Evolutionary conservation across 1,139 yeast genomes (phyloP).

Genomic region (Sugiyamaella pinicola): DNA sequence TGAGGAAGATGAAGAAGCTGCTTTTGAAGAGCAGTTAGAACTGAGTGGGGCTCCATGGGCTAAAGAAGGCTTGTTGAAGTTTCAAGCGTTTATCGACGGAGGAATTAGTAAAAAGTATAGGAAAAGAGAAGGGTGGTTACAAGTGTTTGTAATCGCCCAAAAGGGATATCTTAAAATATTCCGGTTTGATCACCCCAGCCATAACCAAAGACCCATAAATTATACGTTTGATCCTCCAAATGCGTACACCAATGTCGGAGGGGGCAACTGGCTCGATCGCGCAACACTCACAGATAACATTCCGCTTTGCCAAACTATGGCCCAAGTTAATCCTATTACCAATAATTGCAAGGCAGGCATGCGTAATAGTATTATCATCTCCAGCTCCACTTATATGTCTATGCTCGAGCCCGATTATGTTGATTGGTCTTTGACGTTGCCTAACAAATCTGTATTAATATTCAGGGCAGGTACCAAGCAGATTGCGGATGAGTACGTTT

Average conservation of each 20-base stretch:
- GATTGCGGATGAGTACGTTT: conserved; percentile 69
- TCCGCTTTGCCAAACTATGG: conserved; percentile 40
- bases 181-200: conserved; percentile 32
- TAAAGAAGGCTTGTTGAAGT: conserved; percentile 70
- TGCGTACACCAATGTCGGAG: conserved; percentile 48
- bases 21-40: conserved; percentile 52
- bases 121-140: conserved; percentile 33
- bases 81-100: conserved; percentile 47
- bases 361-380: conserved; percentile 22
- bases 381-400: conserved; percentile 21
- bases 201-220: conserved; percentile 15
- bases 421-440: conserved; percentile 43
- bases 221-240: conserved; percentile 27
- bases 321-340: conserved; percentile 36
- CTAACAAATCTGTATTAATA: conserved; percentile 39
- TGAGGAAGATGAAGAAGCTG: conserved; percentile 3
- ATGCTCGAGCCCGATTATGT: conserved; percentile 23
- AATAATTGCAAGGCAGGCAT: conserved; percentile 25
- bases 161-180: conserved; percentile 42
- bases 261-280: conserved; percentile 63
- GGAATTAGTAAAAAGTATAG: conserved; percentile 24
- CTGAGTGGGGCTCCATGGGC: conserved; percentile 76
- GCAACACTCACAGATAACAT: conserved; percentile 41
- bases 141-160: conserved; percentile 41
- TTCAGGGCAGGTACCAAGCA: conserved; percentile 62